phyloP scores from a whole-genome alignment of 164 flowering plant species.

The Echeveria elegans region DNA sequence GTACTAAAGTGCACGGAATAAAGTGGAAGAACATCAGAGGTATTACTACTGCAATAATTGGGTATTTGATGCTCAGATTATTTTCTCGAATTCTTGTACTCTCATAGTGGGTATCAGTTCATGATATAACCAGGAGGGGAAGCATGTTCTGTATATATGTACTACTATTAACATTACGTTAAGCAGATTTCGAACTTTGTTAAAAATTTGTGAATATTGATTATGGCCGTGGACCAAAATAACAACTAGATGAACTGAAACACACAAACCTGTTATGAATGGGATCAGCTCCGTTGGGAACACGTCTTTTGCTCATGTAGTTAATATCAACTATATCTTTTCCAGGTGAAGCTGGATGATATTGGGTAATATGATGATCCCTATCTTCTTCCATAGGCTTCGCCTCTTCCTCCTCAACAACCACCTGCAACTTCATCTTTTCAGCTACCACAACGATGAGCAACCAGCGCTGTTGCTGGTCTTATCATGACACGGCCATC shows the following conservation, averaged over 20 bases:
- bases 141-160: too few relatives aligned
- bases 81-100: background rate
- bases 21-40: background rate
- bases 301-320: constrained; percentile 58
- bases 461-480: background rate
- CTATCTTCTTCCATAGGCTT: background rate
- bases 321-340: constrained; percentile 24
- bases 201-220: too few relatives aligned
- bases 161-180: background rate
- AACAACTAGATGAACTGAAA: background rate
- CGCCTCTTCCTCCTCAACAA: background rate
- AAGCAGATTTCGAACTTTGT: too few relatives aligned
- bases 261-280: constrained; percentile 74
- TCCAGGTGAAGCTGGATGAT: constrained; percentile 14
- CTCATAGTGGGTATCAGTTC: too few relatives aligned
- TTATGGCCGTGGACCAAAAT: too few relatives aligned
- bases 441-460: too few relatives aligned
- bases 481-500: background rate
- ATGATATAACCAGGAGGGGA: too few relatives aligned
- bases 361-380: constrained; percentile 5
- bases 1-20: constrained; percentile 4
- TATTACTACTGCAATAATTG: background rate
- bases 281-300: constrained; percentile 83
- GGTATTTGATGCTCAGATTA: background rate
- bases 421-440: background rate